Evolutionary conservation across 176 grass and related monocot genomes (phyloP).

Genomic region (Echinochloa phyllopogon): DNA sequence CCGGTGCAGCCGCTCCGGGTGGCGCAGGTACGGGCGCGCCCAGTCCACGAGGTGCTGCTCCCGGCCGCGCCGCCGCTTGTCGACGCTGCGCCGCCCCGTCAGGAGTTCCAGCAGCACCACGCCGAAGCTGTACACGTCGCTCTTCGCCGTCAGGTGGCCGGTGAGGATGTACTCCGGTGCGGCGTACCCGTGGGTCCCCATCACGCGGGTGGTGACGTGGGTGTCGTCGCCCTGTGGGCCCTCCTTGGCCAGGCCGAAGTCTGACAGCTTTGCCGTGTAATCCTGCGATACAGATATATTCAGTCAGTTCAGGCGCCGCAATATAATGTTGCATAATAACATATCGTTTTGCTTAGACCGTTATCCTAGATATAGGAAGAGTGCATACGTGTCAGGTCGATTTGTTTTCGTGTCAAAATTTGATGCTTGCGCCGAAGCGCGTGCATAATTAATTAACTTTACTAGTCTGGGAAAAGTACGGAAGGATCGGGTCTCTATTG

Average conservation of each 20-base stretch:
- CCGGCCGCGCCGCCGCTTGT: constrained; percentile 56
- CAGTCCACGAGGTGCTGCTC: constrained; percentile 65
- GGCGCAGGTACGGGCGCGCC: constrained; percentile 58
- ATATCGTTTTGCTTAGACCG: neutral
- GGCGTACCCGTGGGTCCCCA: constrained; percentile 97
- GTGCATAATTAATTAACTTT: neutral
- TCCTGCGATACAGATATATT: constrained; percentile 46
- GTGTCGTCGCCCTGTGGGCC: constrained; percentile 79
- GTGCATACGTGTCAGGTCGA: constrained; percentile 26
- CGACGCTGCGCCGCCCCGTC: constrained; percentile 71
- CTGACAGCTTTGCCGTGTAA: constrained; percentile 92
- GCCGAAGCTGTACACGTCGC: constrained; percentile 93
- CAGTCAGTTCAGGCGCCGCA: neutral
- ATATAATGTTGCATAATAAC: neutral
- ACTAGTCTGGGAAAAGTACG: neutral
- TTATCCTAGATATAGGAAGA: neutral
- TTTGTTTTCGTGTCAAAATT: constrained; percentile 28
- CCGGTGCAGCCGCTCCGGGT: constrained; percentile 52
- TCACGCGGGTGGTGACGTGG: constrained; percentile 71
- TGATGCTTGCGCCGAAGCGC: neutral
- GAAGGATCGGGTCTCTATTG: neutral
- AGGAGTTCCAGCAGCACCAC: constrained; percentile 88
- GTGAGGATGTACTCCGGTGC: constrained; percentile 93
- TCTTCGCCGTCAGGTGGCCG: constrained; percentile 85
- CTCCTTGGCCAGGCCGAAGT: constrained; percentile 90